Conservation (phyloP, 768 basidiomycete genomes). For the Lactarius evosmus region DNA sequence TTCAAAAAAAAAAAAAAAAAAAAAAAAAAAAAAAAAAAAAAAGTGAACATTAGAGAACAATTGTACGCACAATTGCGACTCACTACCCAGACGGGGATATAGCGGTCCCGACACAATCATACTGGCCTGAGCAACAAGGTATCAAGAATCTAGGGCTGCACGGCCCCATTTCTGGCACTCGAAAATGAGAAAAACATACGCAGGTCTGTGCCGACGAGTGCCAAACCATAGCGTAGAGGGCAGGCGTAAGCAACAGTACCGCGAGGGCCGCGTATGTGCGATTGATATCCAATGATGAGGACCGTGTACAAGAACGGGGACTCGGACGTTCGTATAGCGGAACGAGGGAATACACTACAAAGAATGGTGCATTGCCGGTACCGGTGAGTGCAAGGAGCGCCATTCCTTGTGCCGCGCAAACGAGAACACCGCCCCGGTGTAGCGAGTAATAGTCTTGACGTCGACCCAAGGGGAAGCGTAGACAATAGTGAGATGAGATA, state of each 20-base stretch:
- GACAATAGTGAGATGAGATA: no score
- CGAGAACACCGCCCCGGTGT: conserved; percentile 69
- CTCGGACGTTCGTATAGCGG: conserved; percentile 34
- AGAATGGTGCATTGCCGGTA: conserved; percentile 79
- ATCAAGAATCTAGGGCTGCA: conserved; percentile 72
- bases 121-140: conserved; percentile 98
- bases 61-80: conserved; percentile 76
- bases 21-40: conserved; percentile 1
- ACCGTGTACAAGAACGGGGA: conserved; percentile 16
- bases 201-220: conserved; percentile 79
- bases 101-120: conserved; percentile 79
- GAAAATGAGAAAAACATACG: conserved; percentile 69
- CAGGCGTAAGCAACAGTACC: conserved; percentile 54
- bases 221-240: conserved; percentile 62
- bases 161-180: conserved; percentile 50
- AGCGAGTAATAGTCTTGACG: no score
- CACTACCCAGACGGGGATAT: conserved; percentile 83
- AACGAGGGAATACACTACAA: conserved; percentile 70
- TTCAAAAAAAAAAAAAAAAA: neutral
- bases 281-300: neutral
- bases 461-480: no score
- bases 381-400: conserved; percentile 92
- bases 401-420: conserved; percentile 92
- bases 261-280: conserved; percentile 35
- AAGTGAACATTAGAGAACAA: conserved; percentile 23